phyloP scores from a whole-genome alignment of 805 yeast genomes.

The Nakazawaea sp. region DNA sequence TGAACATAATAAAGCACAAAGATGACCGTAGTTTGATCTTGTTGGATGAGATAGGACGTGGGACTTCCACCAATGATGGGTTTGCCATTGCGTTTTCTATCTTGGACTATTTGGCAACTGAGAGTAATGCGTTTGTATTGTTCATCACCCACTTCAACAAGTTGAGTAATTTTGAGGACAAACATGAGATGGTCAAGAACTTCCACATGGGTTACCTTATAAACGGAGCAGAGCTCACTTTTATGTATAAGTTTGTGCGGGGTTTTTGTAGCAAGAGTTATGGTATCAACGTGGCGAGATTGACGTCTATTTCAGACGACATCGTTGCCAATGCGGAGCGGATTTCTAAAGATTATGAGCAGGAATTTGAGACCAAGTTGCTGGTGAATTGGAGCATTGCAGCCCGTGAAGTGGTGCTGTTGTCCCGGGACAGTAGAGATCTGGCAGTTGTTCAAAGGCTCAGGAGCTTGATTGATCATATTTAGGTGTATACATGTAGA shows the following conservation, averaged over 20 bases:
- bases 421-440: neutral
- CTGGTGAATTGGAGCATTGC: slow-evolving; percentile 4
- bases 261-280: slow-evolving; percentile 61
- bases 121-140: slow-evolving; percentile 36
- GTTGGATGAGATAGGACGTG: slow-evolving; percentile 74
- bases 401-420: slow-evolving; percentile 10
- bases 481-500: too few species aligned
- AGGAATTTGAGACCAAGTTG: slow-evolving; percentile 12
- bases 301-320: slow-evolving; percentile 53
- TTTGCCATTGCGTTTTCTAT: slow-evolving; percentile 74
- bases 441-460: slow-evolving; percentile 12
- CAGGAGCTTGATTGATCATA: slow-evolving; percentile 16
- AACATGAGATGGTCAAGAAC: slow-evolving; percentile 39
- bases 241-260: slow-evolving; percentile 41
- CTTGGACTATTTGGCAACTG: slow-evolving; percentile 45
- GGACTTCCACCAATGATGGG: slow-evolving; percentile 68
- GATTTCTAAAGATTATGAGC: slow-evolving; percentile 23
- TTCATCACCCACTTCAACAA: slow-evolving; percentile 85
- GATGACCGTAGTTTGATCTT: slow-evolving; percentile 51
- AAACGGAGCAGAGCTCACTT: slow-evolving; percentile 30
- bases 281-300: slow-evolving; percentile 79
- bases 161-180: slow-evolving; percentile 43
- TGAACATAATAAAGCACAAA: slow-evolving; percentile 44
- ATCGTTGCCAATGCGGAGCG: slow-evolving; percentile 38
- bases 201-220: slow-evolving; percentile 66